These are phyloP conservation scores for Clarireedia paspali DNA, from an alignment of 2,329 filamentous ascomycete genomes.

Conservation along the genomic window DNA sequence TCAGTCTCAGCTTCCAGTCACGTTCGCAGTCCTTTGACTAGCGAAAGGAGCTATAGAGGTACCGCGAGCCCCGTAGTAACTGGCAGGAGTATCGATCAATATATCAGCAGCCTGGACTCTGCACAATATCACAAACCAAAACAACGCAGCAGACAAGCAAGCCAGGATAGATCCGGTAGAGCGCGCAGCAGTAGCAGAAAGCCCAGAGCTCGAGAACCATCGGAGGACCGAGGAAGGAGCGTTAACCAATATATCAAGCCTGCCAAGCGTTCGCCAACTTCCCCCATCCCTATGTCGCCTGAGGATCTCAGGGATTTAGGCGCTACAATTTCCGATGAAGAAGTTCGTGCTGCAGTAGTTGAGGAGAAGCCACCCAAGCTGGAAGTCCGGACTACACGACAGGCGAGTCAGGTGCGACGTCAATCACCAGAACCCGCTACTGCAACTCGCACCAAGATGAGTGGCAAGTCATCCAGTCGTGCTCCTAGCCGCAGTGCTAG, in stretches of 20 bases:
- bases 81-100: slow-evolving; percentile 67
- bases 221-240: slow-evolving; percentile 63
- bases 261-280: slow-evolving; percentile 81
- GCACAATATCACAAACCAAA: slow-evolving; percentile 56
- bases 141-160: slow-evolving; percentile 39
- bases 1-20: slow-evolving; percentile 47
- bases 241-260: slow-evolving; percentile 54
- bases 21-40: slow-evolving; percentile 29
- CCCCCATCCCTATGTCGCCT: slow-evolving; percentile 88
- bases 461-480: slow-evolving; percentile 26
- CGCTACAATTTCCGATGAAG: slow-evolving; percentile 28
- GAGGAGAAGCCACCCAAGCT: slow-evolving; percentile 18
- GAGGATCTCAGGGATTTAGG: slow-evolving; percentile 67
- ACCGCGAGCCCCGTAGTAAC: slow-evolving; percentile 48
- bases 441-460: slow-evolving; percentile 5
- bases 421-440: slow-evolving; percentile 22
- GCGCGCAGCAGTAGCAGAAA: slow-evolving; percentile 43
- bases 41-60: slow-evolving; percentile 41
- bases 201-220: slow-evolving; percentile 48
- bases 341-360: slow-evolving; percentile 21
- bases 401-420: slow-evolving; percentile 27
- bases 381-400: slow-evolving; percentile 30
- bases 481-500: slow-evolving; percentile 33
- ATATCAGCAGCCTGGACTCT: slow-evolving; percentile 78
- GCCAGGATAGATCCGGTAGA: slow-evolving; percentile 33